Evolutionary conservation across 2,329 filamentous ascomycete species (phyloP).

Genomic region (Beauveria bassiana): DNA sequence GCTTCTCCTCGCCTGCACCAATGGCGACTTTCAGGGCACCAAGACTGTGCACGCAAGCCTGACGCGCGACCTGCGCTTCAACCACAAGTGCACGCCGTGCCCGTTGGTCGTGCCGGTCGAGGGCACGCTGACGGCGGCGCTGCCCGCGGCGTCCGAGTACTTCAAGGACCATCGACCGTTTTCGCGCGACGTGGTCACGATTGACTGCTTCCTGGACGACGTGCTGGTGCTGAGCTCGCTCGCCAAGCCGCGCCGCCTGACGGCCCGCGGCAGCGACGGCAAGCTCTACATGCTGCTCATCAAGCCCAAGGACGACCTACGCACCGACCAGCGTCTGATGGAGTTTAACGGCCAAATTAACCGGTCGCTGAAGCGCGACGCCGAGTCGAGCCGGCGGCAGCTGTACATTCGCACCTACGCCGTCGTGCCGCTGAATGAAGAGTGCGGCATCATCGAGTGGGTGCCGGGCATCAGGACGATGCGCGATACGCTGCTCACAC

Average conservation of each 20-base stretch:
- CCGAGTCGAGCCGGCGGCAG: slow-evolving; percentile 81
- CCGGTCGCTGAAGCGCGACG: slow-evolving; percentile 81
- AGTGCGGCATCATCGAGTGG: slow-evolving; percentile 98
- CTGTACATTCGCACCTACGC: slow-evolving; percentile 96
- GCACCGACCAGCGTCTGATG: slow-evolving; percentile 97
- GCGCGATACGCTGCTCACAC: slow-evolving; percentile 76
- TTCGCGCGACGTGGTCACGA: slow-evolving; percentile 75
- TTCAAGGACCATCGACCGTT: slow-evolving; percentile 78
- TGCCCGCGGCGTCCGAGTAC: slow-evolving; percentile 67
- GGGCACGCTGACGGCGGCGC: slow-evolving; percentile 69
- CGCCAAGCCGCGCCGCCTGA: slow-evolving; percentile 85
- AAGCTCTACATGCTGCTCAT: slow-evolving; percentile 83
- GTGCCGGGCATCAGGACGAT: slow-evolving; percentile 92
- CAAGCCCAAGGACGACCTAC: slow-evolving; percentile 96
- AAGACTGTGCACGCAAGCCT: slow-evolving; percentile 64
- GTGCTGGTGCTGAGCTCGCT: slow-evolving; percentile 86
- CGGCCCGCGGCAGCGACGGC: slow-evolving; percentile 81
- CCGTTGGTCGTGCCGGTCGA: slow-evolving; percentile 85
- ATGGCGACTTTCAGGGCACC: slow-evolving; percentile 63
- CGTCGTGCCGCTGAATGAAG: slow-evolving; percentile 93
- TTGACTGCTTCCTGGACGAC: slow-evolving; percentile 73
- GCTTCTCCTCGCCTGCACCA: slow-evolving; percentile 71
- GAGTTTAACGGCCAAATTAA: slow-evolving; percentile 99
- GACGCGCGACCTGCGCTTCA: slow-evolving; percentile 71
- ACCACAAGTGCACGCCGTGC: slow-evolving; percentile 74